Base-by-base conservation (phyloP, 441 rosid genomes). In the Corymbia calophylla region DNA sequence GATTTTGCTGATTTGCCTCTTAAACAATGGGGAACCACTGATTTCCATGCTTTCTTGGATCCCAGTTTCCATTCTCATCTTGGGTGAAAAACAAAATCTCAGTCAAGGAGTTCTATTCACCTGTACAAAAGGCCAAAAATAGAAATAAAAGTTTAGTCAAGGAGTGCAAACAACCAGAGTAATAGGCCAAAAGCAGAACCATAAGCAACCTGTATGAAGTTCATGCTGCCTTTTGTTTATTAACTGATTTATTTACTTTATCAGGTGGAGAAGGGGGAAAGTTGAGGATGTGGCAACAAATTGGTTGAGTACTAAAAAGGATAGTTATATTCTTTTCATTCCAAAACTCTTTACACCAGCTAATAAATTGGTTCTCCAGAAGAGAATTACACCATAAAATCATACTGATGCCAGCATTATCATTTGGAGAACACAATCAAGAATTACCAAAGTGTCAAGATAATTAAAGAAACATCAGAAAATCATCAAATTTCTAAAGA, bases 1-100 rank as follows among this genome's bases (percentile, higher is more conserved):
- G 0, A 96, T 92, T 70, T 70, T 8, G 94, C 92, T 88, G 95
- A 91, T 91, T 96, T 95, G 90, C 93, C 94, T 92, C 93, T 94
- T 70, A 93, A 88, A 87, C 92, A 88, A 31, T 89, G 90, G 44
- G 95, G 93, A 88, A 91, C 92, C 16, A 94, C 58, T 48, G 92
- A 89, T 82, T 94, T 95, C 95, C 95, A 93, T 86, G 93, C 95
- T 90, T 93, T 94, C 89, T 92, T 95, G 6, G 93, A 90, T 91
- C 87, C 93, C 39, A 87, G 60, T 92, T 95, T 93, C 96, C 44
- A 95, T 89, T 94, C 87, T 91, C 92, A 86, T 86, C 93, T 92
- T 53, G 56, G 62, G 62, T 44, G 68, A 29, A 82, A 51, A 84
- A 86, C 86, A 80, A 88, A 90, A 88, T 62, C 53, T 92, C 92